Base-by-base conservation (phyloP, 176 grass and related monocot genomes). In the Oryza punctata region DNA sequence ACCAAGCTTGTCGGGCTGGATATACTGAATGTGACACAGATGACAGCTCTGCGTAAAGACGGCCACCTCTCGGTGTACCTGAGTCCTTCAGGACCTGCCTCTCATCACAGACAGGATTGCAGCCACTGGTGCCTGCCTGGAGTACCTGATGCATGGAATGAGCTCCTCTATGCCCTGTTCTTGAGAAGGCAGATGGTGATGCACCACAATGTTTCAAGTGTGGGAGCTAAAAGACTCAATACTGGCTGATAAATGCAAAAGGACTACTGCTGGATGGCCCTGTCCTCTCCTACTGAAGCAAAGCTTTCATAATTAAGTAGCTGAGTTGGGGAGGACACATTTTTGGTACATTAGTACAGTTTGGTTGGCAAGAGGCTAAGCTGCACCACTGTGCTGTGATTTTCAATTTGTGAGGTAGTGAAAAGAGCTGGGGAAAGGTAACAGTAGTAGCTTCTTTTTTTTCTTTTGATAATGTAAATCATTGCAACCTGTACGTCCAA, bases 61-160 rank as follows among this genome's bases (percentile, higher is more conserved):
- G 92, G 96, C 1, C 93, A 98, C 85, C 74, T 93, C 14, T 98
- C 96, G 3, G 52, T 95, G 28, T 98, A 95, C 73, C 59, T 93
- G 25, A 91, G 90, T 63, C 30, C 76, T 65, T 86, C 84, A 64
- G 89, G 87, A 6, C 85, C 84, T 32, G 93, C 86, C 3, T 78
- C 93, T 15, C 89, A 81, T 25, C 63, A 92, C 75, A 93, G 57
- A 71, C 96, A 98, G 85, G 96, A 98, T 24, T 98, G 96, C 88
- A 98, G 92, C 84, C 96, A 98, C 59, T 98, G 96, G 96, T 98
- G 96, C 85, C 84, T 98, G 63, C 96, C 96, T 50, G 96, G 96
- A 26, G 92, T 98, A 4, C 96, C 96, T 23, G 96, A 98, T 88
- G 86, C 87, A 43, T 98, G 96, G 96, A 98, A 98, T 44, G 91